These are phyloP conservation scores for Alloteropsis angusta DNA, from an alignment of 202 grass and related monocot genomes.

Conservation along the genomic window DNA sequence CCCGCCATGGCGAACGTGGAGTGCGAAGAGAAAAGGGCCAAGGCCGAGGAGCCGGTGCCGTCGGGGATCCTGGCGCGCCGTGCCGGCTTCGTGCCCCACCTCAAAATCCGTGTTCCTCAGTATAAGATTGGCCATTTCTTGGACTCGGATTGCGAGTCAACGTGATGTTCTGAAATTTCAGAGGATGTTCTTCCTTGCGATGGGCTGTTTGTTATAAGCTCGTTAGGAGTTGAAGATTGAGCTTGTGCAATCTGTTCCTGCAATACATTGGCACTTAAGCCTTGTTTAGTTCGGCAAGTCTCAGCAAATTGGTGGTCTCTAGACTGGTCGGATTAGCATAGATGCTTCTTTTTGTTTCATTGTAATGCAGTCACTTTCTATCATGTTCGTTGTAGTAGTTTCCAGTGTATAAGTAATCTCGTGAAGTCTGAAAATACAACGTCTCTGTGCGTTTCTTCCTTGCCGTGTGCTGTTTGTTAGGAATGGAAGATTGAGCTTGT, in stretches of 20 bases:
- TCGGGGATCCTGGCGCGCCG: conserved; percentile 26
- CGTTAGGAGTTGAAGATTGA: too few species aligned
- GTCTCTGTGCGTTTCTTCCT: neutral
- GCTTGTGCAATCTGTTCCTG: too few species aligned
- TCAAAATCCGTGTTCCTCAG: neutral
- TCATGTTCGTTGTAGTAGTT: neutral
- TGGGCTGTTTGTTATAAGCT: too few species aligned
- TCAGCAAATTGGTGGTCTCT: too few species aligned
- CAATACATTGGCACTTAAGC: too few species aligned
- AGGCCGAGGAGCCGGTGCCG: conserved; percentile 19
- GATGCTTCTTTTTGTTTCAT: too few species aligned
- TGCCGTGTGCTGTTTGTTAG: neutral
- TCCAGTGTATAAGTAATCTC: neutral
- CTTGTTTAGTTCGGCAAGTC: too few species aligned
- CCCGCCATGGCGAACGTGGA: neutral
- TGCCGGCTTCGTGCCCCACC: neutral
- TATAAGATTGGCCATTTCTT: neutral
- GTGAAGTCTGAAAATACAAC: neutral
- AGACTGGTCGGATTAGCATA: neutral
- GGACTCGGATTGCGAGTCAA: neutral
- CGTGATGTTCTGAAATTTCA: neutral
- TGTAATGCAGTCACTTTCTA: too few species aligned
- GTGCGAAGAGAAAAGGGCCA: conserved; percentile 27
- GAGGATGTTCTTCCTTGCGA: too few species aligned
- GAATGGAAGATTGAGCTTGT: neutral